Conservation (phyloP, 1,284 basidiomycete genomes). For the Chiua sp. region DNA sequence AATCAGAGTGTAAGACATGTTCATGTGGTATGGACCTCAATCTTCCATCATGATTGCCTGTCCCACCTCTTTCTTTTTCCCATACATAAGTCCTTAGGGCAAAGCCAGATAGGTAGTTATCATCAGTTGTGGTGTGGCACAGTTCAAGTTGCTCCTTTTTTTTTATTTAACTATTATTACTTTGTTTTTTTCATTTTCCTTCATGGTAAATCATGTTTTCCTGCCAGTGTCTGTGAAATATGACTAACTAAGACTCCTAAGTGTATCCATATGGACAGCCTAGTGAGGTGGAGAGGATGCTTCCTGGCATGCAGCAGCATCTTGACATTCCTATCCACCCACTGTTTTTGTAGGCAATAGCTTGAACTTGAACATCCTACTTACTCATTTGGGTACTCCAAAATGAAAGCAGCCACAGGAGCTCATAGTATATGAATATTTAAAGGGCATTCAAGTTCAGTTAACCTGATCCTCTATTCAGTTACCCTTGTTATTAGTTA, state of each 20-base stretch:
- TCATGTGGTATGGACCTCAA: slow-evolving; percentile 30
- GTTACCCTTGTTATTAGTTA: too few relatives aligned
- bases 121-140: slow-evolving; percentile 20
- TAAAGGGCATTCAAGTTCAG: too few relatives aligned
- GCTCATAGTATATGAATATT: too few relatives aligned
- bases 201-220: slow-evolving; percentile 16
- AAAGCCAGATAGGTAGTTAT: slow-evolving; percentile 17
- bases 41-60: slow-evolving; percentile 12
- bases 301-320: too few relatives aligned
- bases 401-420: too few relatives aligned
- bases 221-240: slow-evolving; percentile 15
- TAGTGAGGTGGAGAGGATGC: too few relatives aligned
- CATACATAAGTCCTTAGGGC: slow-evolving; percentile 21
- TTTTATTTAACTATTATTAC: slow-evolving; percentile 3
- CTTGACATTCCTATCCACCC: too few relatives aligned
- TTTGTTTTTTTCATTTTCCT: neutral
- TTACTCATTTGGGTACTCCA: too few relatives aligned
- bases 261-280: too few relatives aligned
- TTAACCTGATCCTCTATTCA: too few relatives aligned
- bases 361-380: too few relatives aligned
- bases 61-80: slow-evolving; percentile 24
- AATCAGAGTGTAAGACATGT: slow-evolving; percentile 15
- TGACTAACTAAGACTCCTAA: slow-evolving; percentile 26
- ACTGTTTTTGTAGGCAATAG: too few relatives aligned
- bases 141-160: slow-evolving; percentile 30